These are phyloP conservation scores for Paraphaeosphaeria sporulosa DNA, from an alignment of 2,329 filamentous ascomycete species.

Conservation along the genomic window DNA sequence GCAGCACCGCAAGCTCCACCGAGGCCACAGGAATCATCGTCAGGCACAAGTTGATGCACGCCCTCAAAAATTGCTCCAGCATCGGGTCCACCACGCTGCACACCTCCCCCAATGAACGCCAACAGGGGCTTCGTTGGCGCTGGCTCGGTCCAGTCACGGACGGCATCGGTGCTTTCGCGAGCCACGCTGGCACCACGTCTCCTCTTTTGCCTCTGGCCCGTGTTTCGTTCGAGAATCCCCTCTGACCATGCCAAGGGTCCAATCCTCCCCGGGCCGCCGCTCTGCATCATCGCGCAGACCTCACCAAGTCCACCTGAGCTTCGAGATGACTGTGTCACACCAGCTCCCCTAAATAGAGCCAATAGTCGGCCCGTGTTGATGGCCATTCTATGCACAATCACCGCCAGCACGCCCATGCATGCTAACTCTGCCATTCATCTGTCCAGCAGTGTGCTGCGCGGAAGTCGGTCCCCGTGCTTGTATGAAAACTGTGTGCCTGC, in stretches of 20 bases:
- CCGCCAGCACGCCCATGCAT: slow-evolving; percentile 8
- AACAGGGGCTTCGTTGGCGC: slow-evolving; percentile 33
- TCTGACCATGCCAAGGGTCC: slow-evolving; percentile 21
- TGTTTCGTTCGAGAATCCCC: slow-evolving; percentile 20
- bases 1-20: slow-evolving; percentile 21
- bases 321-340: slow-evolving; percentile 10
- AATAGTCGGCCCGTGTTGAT: slow-evolving; percentile 30
- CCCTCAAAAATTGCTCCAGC: slow-evolving; percentile 17
- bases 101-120: slow-evolving; percentile 27
- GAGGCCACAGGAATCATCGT: slow-evolving; percentile 30
- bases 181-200: slow-evolving; percentile 35
- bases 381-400: slow-evolving; percentile 35
- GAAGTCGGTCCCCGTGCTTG: slow-evolving; percentile 11
- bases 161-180: slow-evolving; percentile 22
- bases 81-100: slow-evolving; percentile 15
- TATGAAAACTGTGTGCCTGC: slow-evolving; percentile 22
- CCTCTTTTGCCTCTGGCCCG: slow-evolving; percentile 22
- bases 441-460: neutral
- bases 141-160: slow-evolving; percentile 3
- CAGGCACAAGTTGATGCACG: slow-evolving; percentile 36
- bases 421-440: neutral
- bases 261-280: slow-evolving; percentile 21
- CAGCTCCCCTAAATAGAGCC: slow-evolving; percentile 26
- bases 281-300: slow-evolving; percentile 16
- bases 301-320: slow-evolving; percentile 6